Evolutionary conservation across 345 rosid genomes (phyloP).

Genomic region (Salix suchowensis): DNA sequence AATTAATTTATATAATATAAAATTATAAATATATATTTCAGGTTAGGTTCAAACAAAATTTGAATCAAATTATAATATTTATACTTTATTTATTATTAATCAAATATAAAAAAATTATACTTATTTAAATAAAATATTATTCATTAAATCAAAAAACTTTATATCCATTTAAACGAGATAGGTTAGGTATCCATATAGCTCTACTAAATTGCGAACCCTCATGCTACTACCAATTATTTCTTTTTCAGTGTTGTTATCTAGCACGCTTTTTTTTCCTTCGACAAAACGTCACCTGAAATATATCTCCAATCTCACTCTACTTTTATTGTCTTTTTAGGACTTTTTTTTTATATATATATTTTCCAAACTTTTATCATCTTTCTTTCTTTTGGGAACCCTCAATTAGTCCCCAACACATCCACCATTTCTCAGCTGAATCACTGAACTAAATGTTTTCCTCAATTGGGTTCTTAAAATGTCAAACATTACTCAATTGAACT

Average conservation of each 20-base stretch:
- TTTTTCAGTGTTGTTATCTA: background rate
- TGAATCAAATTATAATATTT: too few species aligned
- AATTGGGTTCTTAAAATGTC: background rate
- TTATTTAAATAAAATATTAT: too few species aligned
- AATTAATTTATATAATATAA: too few species aligned
- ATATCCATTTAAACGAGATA: too few species aligned
- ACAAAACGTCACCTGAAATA: background rate
- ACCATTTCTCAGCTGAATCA: background rate
- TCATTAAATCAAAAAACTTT: too few species aligned
- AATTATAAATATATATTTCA: too few species aligned
- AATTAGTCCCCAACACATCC: background rate
- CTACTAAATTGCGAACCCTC: too few species aligned
- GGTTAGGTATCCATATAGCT: too few species aligned
- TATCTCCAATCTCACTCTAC: background rate
- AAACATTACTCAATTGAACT: too few species aligned
- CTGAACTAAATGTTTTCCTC: background rate
- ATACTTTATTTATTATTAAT: too few species aligned
- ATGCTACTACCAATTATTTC: background rate
- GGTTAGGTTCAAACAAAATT: too few species aligned
- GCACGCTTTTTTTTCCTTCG: background rate
- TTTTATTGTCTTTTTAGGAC: background rate
- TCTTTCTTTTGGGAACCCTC: background rate
- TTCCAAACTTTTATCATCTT: background rate
- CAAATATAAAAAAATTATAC: too few species aligned
- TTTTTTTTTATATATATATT: background rate